Evolutionary conservation across 495 filamentous ascomycete genomes (phyloP).

Genomic region (Rusavskia elegans): DNA sequence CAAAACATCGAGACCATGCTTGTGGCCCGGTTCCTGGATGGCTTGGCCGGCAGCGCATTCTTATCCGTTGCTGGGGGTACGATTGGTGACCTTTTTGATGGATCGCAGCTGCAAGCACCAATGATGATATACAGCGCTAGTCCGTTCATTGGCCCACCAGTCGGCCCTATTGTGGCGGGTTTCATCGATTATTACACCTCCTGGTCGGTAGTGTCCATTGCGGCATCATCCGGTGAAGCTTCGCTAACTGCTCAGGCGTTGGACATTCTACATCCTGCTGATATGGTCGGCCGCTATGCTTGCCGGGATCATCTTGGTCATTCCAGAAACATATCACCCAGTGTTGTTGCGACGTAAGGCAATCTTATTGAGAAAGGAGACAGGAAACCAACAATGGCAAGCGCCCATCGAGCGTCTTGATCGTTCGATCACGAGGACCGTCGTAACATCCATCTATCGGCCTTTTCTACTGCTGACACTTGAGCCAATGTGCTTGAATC

Average conservation of each 20-base stretch:
- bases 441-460: constrained; percentile 54
- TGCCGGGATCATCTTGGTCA: constrained; percentile 46
- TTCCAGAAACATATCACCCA: constrained; percentile 84
- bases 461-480: constrained; percentile 69
- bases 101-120: constrained; percentile 53
- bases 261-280: constrained; percentile 77
- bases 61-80: constrained; percentile 82
- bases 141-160: constrained; percentile 57
- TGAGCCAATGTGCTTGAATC: constrained; percentile 75
- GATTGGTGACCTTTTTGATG: constrained; percentile 74
- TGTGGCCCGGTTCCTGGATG: constrained; percentile 68
- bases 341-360: constrained; percentile 66
- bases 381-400: constrained; percentile 57
- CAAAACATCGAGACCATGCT: constrained; percentile 72
- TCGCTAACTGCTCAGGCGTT: constrained; percentile 35
- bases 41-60: constrained; percentile 75
- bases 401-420: constrained; percentile 70
- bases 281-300: constrained; percentile 63
- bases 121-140: constrained; percentile 72
- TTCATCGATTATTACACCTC: constrained; percentile 63
- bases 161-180: constrained; percentile 32
- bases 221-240: not conserved
- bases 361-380: constrained; percentile 50
- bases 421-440: constrained; percentile 53
- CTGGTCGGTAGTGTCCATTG: constrained; percentile 35